Evolutionary conservation across 208 protist genomes (phyloP), one percentile per base, ranked within the genome.

Genomic region (Strigomonas culicis): DNA sequence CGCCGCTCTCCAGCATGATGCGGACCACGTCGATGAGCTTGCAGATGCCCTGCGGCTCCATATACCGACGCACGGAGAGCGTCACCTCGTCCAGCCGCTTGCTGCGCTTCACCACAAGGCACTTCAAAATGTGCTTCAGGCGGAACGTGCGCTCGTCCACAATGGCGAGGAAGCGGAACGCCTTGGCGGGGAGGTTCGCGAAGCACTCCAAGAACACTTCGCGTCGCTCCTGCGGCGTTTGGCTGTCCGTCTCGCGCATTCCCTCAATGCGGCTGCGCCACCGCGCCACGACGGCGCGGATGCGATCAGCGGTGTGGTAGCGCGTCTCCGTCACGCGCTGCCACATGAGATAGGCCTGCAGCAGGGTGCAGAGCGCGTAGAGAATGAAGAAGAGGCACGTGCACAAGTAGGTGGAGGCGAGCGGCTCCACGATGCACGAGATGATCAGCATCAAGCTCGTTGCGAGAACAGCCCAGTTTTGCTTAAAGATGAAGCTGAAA

Each of bases 21-120:
- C 70, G 73, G 82, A 93, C 86, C 10, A 88, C 80, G 57, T 95
- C 90, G 2, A 90, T 64, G 10, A 95, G 77, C 71, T 95, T 95
- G 63, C 84, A 93, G 25, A 90, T 74, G n/a, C 65, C 61, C 27
- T 71, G 51, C 22, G 89, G 84, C 67, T 95, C 89, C 46, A 80
- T 66, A 68, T 95, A 92, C 6, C 77, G 63, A 7, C 75, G 70
- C 64, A 82, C 77, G 30, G 60, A 53, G 7, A 92, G 70, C 25
- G 79, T 90, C 25, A 59, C 75, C 74, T 88, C 86, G 51, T 92
- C 83, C 13, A 95, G 74, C 1, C 89, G 80, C 60, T 79, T 75
- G 8, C 79, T 52, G 15, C 71, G 68, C 56, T 84, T 83, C 31
- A 91, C 75, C 59, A 89, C 64, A 8, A 95, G 63, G 59, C 84